Evolutionary conservation across 495 filamentous ascomycete species (phyloP).

Genomic region (Pseudoneurospora amorphoporcata): DNA sequence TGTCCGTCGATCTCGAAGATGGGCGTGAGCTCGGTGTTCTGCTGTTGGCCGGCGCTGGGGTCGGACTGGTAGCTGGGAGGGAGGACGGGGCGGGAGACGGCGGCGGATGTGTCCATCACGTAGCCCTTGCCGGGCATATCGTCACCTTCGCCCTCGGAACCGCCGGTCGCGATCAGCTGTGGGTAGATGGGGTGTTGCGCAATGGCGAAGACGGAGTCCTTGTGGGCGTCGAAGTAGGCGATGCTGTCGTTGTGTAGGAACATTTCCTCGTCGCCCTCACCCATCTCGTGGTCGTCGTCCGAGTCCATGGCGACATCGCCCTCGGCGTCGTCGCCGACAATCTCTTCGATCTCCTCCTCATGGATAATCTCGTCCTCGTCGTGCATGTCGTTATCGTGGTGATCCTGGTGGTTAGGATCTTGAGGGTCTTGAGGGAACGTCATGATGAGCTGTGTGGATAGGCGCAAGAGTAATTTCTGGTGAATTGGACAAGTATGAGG

Average conservation of each 20-base stretch:
- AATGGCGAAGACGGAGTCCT: slow-evolving; percentile 84
- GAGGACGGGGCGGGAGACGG: slow-evolving; percentile 36
- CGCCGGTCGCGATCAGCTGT: slow-evolving; percentile 75
- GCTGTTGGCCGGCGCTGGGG: slow-evolving; percentile 49
- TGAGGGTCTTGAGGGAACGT: slow-evolving; percentile 34
- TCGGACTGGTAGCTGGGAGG: slow-evolving; percentile 56
- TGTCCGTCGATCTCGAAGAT: slow-evolving; percentile 72
- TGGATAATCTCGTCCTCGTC: slow-evolving; percentile 46
- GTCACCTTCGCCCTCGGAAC: slow-evolving; percentile 68
- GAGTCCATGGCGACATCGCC: slow-evolving; percentile 67
- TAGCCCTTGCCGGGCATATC: slow-evolving; percentile 54
- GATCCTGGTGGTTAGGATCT: slow-evolving; percentile 30
- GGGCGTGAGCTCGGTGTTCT: slow-evolving; percentile 44
- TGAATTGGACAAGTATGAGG: not conserved
- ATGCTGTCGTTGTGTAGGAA: slow-evolving; percentile 77
- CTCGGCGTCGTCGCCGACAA: slow-evolving; percentile 51
- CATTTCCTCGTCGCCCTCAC: slow-evolving; percentile 61
- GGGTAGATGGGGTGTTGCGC: slow-evolving; percentile 78
- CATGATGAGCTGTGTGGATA: slow-evolving; percentile 22
- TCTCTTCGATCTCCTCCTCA: slow-evolving; percentile 17
- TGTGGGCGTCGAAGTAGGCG: slow-evolving; percentile 84
- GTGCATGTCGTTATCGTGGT: slow-evolving; percentile 48
- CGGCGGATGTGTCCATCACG: slow-evolving; percentile 62
- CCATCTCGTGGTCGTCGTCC: slow-evolving; percentile 39
- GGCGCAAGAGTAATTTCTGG: not conserved